Conservation (phyloP, 306 rosid genomes). For the Lagenaria siceraria region DNA sequence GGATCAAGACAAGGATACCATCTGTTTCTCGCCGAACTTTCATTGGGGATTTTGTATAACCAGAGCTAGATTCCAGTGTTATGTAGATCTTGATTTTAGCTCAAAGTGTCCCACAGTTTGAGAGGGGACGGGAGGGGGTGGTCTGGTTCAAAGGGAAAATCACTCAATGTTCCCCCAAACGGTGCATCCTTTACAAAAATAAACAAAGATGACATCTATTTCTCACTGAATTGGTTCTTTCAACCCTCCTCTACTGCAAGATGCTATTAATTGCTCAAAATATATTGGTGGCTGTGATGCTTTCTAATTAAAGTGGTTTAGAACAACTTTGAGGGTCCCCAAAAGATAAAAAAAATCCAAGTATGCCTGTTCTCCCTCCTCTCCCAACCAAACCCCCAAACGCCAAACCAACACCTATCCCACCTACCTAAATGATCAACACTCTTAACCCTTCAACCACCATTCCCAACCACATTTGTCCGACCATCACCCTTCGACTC, state of each 20-base stretch:
- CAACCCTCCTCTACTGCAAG: neutral
- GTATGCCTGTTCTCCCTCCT: too few species aligned
- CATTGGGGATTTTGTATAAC: neutral
- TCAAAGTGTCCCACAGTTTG: neutral
- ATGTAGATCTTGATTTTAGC: neutral
- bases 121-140: neutral
- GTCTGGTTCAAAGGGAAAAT: neutral
- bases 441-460: too few species aligned
- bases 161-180: neutral
- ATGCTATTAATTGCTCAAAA: neutral
- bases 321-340: neutral
- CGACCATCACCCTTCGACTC: too few species aligned
- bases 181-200: neutral
- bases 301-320: neutral
- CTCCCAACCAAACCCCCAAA: too few species aligned
- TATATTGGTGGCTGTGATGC: neutral
- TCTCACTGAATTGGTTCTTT: neutral
- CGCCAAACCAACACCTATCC: too few species aligned
- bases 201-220: neutral
- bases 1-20: neutral
- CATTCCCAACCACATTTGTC: too few species aligned
- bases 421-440: too few species aligned
- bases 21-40: neutral
- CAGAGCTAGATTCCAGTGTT: neutral
- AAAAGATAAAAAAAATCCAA: too few species aligned